Evolutionary conservation across 345 rosid species (phyloP).

Genomic region (Salix viminalis): DNA sequence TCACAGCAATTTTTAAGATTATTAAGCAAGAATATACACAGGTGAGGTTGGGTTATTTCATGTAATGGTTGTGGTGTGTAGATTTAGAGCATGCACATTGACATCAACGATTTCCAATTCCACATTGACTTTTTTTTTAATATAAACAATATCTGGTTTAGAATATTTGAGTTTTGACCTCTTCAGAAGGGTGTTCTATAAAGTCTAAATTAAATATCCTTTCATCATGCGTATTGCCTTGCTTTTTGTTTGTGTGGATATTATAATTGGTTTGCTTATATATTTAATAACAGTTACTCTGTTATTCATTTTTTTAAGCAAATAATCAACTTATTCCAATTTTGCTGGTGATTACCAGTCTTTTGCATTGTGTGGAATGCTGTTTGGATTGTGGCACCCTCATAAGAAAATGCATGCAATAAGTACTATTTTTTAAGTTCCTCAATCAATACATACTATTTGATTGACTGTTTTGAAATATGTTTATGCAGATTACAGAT

Average conservation of each 20-base stretch:
- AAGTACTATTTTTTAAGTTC: background rate
- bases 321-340: background rate
- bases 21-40: background rate
- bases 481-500: conserved; percentile 78
- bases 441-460: background rate
- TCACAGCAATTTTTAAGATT: background rate
- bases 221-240: background rate
- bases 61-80: background rate
- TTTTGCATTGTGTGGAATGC: background rate
- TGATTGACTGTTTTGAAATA: conserved; percentile 14
- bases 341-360: background rate
- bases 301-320: background rate
- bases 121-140: background rate
- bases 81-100: background rate
- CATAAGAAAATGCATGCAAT: background rate
- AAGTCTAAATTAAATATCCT: background rate
- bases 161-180: background rate
- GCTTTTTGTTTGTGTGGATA: background rate
- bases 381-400: background rate
- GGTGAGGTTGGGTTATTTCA: background rate
- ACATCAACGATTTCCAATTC: background rate
- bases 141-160: background rate
- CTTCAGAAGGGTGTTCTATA: background rate
- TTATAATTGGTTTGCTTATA: background rate
- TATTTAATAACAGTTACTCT: background rate